Percentiles rank a stretch among this genome's conserved stretches.
Evolutionary conservation across 305 asterid species (phyloP).

Genomic region (Fraxinus floribunda): DNA sequence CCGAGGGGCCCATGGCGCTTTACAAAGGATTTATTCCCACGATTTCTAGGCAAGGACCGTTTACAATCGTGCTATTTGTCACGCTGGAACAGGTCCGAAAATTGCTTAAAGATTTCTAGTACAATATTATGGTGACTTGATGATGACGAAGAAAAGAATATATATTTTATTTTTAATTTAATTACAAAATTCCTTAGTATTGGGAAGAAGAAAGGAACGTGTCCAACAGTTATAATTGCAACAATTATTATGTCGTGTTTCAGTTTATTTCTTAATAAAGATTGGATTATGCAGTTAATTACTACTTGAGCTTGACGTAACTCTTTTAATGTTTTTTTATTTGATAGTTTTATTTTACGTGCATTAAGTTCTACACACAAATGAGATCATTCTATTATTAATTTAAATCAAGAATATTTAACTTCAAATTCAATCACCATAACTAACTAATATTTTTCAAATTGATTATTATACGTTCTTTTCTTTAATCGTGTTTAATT

Average conservation of each 20-base stretch:
- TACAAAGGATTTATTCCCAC: constrained; percentile 91
- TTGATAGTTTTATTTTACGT: neutral
- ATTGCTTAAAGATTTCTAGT: constrained; percentile 67
- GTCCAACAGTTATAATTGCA: neutral
- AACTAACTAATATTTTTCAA: neutral
- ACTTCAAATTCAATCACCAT: neutral
- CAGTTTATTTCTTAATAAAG: neutral
- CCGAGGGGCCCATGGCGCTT: constrained; percentile 86
- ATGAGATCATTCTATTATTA: neutral
- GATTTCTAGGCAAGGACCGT: constrained; percentile 91
- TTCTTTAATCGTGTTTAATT: neutral
- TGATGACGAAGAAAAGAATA: constrained; percentile 38
- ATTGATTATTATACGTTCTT: neutral
- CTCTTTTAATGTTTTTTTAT: neutral
- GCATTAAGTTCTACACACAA: neutral
- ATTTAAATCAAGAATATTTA: neutral
- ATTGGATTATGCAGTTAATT: neutral
- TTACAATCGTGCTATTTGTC: constrained; percentile 86
- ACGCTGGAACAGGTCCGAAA: constrained; percentile 91
- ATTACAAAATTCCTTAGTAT: neutral
- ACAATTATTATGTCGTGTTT: neutral
- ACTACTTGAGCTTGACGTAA: too few species aligned
- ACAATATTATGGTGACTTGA: constrained; percentile 20
- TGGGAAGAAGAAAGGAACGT: neutral
- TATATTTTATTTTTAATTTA: neutral